Evolutionary conservation across 2,329 filamentous ascomycete genomes (phyloP), one percentile per base, ranked within the genome.

Genomic region (Alternaria tenuissima): DNA sequence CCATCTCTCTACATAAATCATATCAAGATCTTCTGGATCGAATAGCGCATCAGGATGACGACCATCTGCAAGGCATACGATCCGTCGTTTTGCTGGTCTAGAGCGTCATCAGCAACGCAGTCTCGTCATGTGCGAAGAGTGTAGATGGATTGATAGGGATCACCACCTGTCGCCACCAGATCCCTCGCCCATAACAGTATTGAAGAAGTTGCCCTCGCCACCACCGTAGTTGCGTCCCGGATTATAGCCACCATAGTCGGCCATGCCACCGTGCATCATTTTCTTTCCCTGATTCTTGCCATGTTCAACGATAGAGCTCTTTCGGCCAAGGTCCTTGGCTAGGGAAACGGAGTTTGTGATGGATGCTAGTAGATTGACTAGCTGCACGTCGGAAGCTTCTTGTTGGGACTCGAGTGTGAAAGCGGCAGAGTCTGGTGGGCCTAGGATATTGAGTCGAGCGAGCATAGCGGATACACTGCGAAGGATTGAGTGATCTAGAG

Each of bases 401-500:
- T 90, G 88, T 38, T 90, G 82, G 38, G 91, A 86, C 77, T 96
- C 91, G 34, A 86, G 83, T 28, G 88, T 83, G 73, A 94, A 92
- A 0, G 87, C 84, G 43, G 84, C 83, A 26, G 84, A 66, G 69
- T 92, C 85, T 2, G 89, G 84, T 3, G 94, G 93, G 5, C 90
- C 88, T 55, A 97, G 86, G 18, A 98, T 89, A 39, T 91, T 91
- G 28, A 97, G 86, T 52, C 94, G 91, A 51, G 90, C 90, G 63
- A 97, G 87, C 41, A 97, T 89, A 2, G 94, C 91, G 72, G 94
- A 91, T 64, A 97, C 93, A 65, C 92, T 92, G 63, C 95, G 93
- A 32, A 99, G 88, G 42, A 97, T 89, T 2, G 88, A 85, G 72
- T 93, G 86, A 7, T 92, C 76, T 72, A 84, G 70, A 61, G 82